A percentile compares a stretch with the other conserved stretches of the same genome.
Evolutionary conservation across 1,284 basidiomycete genomes (phyloP).

Genomic region (Mycena sp.): DNA sequence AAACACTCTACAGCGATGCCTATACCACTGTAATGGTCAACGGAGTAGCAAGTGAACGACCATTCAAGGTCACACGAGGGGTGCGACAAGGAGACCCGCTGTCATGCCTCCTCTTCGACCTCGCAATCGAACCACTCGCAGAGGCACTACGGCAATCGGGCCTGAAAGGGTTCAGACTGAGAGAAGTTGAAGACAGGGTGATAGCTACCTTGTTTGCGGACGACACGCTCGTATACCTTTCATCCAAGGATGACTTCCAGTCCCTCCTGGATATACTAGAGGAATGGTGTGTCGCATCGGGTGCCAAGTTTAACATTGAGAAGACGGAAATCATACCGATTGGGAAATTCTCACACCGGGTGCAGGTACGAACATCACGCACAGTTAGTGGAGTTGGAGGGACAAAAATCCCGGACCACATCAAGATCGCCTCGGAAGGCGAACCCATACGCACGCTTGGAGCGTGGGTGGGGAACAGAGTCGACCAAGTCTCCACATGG

Average conservation of each 20-base stretch:
- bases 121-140: slow-evolving; percentile 26
- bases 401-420: slow-evolving; percentile 12
- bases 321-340: slow-evolving; percentile 35
- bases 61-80: slow-evolving; percentile 32
- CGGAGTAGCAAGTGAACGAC: slow-evolving; percentile 13
- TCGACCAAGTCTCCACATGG: slow-evolving; percentile 23
- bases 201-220: slow-evolving; percentile 31
- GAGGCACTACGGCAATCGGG: slow-evolving; percentile 12
- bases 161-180: slow-evolving; percentile 12
- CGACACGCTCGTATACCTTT: slow-evolving; percentile 29
- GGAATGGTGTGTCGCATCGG: slow-evolving; percentile 34
- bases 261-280: slow-evolving; percentile 20
- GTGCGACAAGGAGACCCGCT: slow-evolving; percentile 41
- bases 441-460: slow-evolving; percentile 31
- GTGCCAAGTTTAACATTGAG: slow-evolving; percentile 14
- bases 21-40: slow-evolving; percentile 35
- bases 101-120: slow-evolving; percentile 42
- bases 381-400: slow-evolving; percentile 2
- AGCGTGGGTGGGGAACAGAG: slow-evolving; percentile 31
- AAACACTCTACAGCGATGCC: slow-evolving; percentile 21
- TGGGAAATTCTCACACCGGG: too few species aligned
- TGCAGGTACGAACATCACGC: slow-evolving; percentile 5
- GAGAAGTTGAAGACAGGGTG: slow-evolving; percentile 10
- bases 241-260: slow-evolving; percentile 23
- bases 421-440: slow-evolving; percentile 23